Base-by-base conservation (phyloP, 331 rosid genomes). In the Telfairia occidentalis region DNA sequence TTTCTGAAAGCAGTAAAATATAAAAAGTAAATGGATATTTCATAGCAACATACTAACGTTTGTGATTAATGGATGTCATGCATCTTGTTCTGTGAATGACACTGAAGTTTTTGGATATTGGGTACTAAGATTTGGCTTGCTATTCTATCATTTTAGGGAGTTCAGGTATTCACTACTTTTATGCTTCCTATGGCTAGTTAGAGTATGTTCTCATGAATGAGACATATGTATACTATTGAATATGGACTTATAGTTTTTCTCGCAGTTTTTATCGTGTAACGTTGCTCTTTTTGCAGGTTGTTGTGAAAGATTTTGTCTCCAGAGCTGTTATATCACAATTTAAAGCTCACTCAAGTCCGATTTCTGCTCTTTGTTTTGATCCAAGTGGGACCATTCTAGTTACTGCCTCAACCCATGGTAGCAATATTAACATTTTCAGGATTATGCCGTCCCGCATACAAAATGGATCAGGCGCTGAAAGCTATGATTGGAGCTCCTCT, bases 371-470 rank as follows among this genome's bases (percentile, higher is more conserved):
- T 52, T 87, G 96, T 84, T 92, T 92, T 79, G 98, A 92, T 72
- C 98, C 97, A 70, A 92, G 98, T 63, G 98, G 98, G 71, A 92
- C 93, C 45, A 92, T 92, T 84, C 76, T 92, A 53, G 93, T 92
- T 71, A 92, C 97, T 38, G 97, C 98, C 66, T 92, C 98, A 29
- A 84, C 87, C 73, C 87, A 92, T 75, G 98, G 98, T 52, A 86
- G 88, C 90, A 92, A 90, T 78, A 92, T 92, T 46, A 92, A 92
- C 70, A 88, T 92, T 73, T 92, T 90, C 71, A 87, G 93, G 77
- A 87, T 92, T 73, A 90, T 92, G 96, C 98, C 92, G 19, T 84
- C 95, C 67, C 49, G 77, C 86, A 78, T 90, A 19, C 83, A 63
- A 35, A 89, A 72, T 61, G 92, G 92, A 79, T 85, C 96, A 15